These are phyloP conservation scores for Polyporus tsugae DNA, from an alignment of 1,284 basidiomycete genomes.

Conservation along the genomic window DNA sequence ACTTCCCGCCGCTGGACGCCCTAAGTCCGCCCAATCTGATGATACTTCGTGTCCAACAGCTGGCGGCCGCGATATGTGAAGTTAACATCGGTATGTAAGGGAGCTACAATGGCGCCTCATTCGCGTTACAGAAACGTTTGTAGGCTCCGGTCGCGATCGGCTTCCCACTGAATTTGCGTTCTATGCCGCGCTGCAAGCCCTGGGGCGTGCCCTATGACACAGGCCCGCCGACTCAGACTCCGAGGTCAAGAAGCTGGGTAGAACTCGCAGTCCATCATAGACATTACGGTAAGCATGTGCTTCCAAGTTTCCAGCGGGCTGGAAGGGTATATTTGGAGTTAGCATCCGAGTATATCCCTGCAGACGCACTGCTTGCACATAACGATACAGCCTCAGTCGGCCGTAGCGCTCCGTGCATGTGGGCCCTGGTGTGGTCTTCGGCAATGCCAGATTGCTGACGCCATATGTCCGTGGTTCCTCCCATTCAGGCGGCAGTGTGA, in stretches of 20 bases:
- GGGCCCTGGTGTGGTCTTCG: conserved; percentile 2
- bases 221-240: not conserved
- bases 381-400: not conserved
- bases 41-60: not conserved
- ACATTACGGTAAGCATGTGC: not conserved
- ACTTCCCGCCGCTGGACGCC: not conserved
- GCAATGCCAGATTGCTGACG: not conserved
- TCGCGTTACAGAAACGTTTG: not conserved
- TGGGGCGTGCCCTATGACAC: not conserved
- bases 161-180: not conserved
- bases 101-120: not conserved
- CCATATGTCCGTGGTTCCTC: not conserved
- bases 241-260: not conserved
- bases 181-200: not conserved
- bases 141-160: not conserved
- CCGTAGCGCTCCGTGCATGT: not conserved
- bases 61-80: not conserved
- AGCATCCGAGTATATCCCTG: not conserved
- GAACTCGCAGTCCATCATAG: not conserved
- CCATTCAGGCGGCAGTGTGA: not conserved
- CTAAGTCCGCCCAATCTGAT: conserved; percentile 9
- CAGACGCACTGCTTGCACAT: not conserved
- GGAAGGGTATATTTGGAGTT: not conserved
- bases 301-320: not conserved
- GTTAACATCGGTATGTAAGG: not conserved